Evolutionary conservation across 208 protist species (phyloP).

Genomic region (Endotrypanum monterogeii): DNA sequence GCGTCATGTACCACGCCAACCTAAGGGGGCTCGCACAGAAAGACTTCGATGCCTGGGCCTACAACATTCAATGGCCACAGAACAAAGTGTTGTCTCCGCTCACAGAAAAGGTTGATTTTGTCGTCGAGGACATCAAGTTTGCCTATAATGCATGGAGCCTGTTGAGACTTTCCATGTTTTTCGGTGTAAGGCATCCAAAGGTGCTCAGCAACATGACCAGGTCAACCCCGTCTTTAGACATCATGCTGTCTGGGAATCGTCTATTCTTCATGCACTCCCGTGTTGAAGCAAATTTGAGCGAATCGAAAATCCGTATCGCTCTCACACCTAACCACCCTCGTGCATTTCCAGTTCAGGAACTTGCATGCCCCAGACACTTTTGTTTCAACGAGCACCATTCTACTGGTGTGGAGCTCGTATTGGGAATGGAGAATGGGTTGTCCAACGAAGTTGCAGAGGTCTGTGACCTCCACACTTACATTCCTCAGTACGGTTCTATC

Average conservation of each 20-base stretch:
- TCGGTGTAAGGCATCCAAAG: conserved; percentile 59
- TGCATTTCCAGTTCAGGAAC: conserved; percentile 51
- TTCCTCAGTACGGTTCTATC: conserved; percentile 88
- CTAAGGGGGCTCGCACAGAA: conserved; percentile 18
- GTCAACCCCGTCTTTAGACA: conserved; percentile 77
- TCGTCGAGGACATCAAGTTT: conserved; percentile 88
- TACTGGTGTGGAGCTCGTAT: conserved; percentile 56
- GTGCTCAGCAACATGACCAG: conserved; percentile 55
- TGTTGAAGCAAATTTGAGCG: conserved; percentile 31
- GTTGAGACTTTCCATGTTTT: conserved; percentile 78
- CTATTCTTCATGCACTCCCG: conserved; percentile 73
- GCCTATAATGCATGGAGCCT: conserved; percentile 88
- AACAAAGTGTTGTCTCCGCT: conserved; percentile 28
- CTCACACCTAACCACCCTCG: conserved; percentile 65
- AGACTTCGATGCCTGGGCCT: conserved; percentile 85
- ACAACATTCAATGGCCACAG: conserved; percentile 73
- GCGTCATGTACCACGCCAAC: conserved; percentile 1
- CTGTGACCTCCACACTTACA: conserved; percentile 68
- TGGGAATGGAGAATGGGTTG: conserved; percentile 89
- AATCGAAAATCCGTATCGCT: conserved; percentile 40
- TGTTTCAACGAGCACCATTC: not conserved
- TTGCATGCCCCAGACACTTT: conserved; percentile 33
- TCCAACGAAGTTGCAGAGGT: conserved; percentile 31
- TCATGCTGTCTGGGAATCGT: conserved; percentile 59
- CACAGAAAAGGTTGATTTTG: conserved; percentile 40